Conservation (phyloP, 208 protist genomes). For the Willaertia magna region DNA sequence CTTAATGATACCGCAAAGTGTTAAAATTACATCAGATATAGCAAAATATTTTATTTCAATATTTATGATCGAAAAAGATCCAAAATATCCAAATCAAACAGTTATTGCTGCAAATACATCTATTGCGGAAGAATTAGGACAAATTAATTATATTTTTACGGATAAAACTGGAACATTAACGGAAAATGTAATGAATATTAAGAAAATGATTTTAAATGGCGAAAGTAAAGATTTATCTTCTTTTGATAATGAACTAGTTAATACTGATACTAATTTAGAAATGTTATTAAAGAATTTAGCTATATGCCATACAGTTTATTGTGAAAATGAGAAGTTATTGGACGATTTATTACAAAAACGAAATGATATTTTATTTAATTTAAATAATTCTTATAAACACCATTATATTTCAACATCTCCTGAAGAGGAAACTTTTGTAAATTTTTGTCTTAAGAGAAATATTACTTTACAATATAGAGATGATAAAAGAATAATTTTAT, state of each 20-base stretch:
- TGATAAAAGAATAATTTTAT: neutral
- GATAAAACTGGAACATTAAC: slow-evolving; percentile 79
- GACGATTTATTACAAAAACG: too few relatives aligned
- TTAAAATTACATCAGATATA: slow-evolving; percentile 86
- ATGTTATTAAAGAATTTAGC: slow-evolving; percentile 51
- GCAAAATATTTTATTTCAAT: slow-evolving; percentile 78
- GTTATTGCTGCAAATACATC: slow-evolving; percentile 35
- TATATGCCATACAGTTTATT: slow-evolving; percentile 63
- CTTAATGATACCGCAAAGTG: slow-evolving; percentile 89
- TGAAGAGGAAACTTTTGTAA: slow-evolving; percentile 32
- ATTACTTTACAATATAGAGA: slow-evolving; percentile 49
- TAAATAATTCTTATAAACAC: neutral
- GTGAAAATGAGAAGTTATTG: neutral
- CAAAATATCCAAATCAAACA: slow-evolving; percentile 48
- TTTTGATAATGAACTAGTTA: slow-evolving; percentile 20
- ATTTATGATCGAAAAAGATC: slow-evolving; percentile 72
- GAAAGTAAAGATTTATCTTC: too few relatives aligned
- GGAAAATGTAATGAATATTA: slow-evolving; percentile 72
- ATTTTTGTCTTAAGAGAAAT: slow-evolving; percentile 53
- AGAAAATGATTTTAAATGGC: slow-evolving; percentile 47
- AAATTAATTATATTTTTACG: slow-evolving; percentile 58
- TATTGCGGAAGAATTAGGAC: slow-evolving; percentile 79
- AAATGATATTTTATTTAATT: too few relatives aligned
- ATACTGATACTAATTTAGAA: slow-evolving; percentile 42
- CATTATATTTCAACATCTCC: neutral